A percentile compares a stretch with the other conserved stretches of the same genome.
phyloP scores from a whole-genome alignment of 2,329 filamentous ascomycete species.

The Calonectria pauciramosa region DNA sequence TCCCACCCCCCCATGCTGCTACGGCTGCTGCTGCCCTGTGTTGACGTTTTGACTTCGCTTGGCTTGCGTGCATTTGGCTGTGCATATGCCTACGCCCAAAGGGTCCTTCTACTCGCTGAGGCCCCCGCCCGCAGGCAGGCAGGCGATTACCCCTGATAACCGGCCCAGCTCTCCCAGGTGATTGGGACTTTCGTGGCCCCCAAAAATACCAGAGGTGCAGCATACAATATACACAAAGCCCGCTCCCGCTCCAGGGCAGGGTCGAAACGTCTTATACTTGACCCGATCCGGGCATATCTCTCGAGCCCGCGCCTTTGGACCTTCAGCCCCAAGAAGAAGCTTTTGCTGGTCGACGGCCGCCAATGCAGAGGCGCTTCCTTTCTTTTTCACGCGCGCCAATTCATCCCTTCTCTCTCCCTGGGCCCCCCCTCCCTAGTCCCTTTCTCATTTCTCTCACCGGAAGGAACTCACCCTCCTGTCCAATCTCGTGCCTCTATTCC shows the following conservation, averaged over 20 bases:
- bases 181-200: slow-evolving; percentile 22
- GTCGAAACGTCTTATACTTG: neutral
- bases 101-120: neutral
- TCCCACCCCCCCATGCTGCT: neutral
- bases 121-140: neutral
- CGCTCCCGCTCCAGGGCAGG: neutral
- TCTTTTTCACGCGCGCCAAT: slow-evolving; percentile 27
- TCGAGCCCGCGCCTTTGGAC: slow-evolving; percentile 33
- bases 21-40: neutral
- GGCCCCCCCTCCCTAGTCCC: slow-evolving; percentile 36
- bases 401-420: neutral
- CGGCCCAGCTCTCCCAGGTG: neutral
- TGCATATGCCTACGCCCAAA: slow-evolving; percentile 16
- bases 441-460: slow-evolving; percentile 7
- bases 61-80: slow-evolving; percentile 15
- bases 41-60: neutral
- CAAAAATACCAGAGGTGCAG: neutral
- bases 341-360: neutral
- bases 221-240: neutral
- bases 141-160: neutral
- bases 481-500: slow-evolving; percentile 16
- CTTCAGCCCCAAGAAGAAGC: slow-evolving; percentile 20
- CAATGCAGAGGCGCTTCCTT: neutral
- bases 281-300: slow-evolving; percentile 39
- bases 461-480: neutral